Conservation (phyloP, 1,139 yeast species). For the Pichia sp. region DNA sequence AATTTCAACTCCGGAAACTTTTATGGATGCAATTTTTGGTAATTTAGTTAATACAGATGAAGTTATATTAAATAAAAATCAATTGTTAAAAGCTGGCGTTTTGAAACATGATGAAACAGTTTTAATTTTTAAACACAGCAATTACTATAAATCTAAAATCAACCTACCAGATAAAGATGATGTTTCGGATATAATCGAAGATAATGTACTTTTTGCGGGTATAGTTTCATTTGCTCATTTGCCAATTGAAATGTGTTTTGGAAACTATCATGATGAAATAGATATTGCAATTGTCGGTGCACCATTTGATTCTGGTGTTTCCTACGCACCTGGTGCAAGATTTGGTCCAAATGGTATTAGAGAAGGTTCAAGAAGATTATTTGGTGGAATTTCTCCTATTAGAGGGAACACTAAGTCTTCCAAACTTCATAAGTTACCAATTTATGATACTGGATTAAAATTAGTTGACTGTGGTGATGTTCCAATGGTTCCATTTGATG, state of each 20-base stretch:
- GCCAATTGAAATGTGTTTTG: slow-evolving; percentile 37
- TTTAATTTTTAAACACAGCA: not conserved
- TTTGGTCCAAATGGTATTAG: slow-evolving; percentile 46
- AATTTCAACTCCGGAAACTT: slow-evolving; percentile 12
- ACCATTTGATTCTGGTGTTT: slow-evolving; percentile 46
- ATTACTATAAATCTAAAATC: slow-evolving; percentile 18
- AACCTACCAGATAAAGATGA: slow-evolving; percentile 30
- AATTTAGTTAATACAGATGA: slow-evolving; percentile 16
- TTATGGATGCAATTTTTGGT: slow-evolving; percentile 31
- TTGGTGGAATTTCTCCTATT: slow-evolving; percentile 33
- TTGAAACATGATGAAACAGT: not conserved
- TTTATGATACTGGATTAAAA: slow-evolving; percentile 24
- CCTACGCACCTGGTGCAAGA: slow-evolving; percentile 45
- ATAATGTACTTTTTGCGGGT: slow-evolving; percentile 33
- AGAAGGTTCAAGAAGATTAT: slow-evolving; percentile 36
- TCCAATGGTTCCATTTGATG: slow-evolving; percentile 51
- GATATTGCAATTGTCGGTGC: slow-evolving; percentile 49
- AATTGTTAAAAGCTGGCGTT: slow-evolving; percentile 10
- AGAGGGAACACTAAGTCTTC: slow-evolving; percentile 30
- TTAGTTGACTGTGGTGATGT: slow-evolving; percentile 53
- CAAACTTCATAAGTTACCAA: slow-evolving; percentile 24
- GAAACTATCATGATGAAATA: slow-evolving; percentile 20
- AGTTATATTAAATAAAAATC: slow-evolving; percentile 9
- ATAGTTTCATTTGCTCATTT: slow-evolving; percentile 43
- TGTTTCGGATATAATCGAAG: slow-evolving; percentile 22